phyloP scores from a whole-genome alignment of 768 basidiomycete species.

The Pleurotus platypus region DNA sequence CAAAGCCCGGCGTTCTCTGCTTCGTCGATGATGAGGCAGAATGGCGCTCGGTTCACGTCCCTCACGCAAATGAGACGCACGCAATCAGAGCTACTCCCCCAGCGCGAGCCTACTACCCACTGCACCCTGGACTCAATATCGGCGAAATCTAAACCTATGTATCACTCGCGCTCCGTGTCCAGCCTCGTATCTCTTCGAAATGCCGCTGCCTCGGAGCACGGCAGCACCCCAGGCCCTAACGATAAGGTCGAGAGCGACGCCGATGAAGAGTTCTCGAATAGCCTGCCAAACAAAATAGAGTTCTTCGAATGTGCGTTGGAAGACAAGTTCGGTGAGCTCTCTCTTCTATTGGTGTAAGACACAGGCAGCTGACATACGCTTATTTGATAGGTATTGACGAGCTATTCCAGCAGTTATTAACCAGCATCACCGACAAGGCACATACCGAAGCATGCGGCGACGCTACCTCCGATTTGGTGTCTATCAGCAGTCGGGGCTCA shows the following conservation, averaged over 20 bases:
- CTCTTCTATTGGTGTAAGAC: no score
- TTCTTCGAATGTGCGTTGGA: conserved; percentile 2
- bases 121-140: background rate
- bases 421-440: background rate
- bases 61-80: conserved; percentile 1
- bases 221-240: no score
- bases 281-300: conserved; percentile 1
- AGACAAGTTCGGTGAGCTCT: background rate
- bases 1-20: background rate
- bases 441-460: background rate
- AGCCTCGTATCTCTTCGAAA: background rate
- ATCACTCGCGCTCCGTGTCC: background rate
- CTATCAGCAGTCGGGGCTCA: background rate
- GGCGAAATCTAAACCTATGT: background rate
- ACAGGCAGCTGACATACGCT: background rate
- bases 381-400: background rate
- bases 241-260: background rate
- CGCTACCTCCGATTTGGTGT: background rate
- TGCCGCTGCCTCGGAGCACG: background rate
- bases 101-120: background rate
- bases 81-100: background rate
- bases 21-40: background rate
- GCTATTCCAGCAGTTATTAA: background rate
- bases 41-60: background rate
- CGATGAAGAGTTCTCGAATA: background rate